Evolutionary conservation across 495 filamentous ascomycete species (phyloP).

Genomic region (Talaromyces borbonicus): DNA sequence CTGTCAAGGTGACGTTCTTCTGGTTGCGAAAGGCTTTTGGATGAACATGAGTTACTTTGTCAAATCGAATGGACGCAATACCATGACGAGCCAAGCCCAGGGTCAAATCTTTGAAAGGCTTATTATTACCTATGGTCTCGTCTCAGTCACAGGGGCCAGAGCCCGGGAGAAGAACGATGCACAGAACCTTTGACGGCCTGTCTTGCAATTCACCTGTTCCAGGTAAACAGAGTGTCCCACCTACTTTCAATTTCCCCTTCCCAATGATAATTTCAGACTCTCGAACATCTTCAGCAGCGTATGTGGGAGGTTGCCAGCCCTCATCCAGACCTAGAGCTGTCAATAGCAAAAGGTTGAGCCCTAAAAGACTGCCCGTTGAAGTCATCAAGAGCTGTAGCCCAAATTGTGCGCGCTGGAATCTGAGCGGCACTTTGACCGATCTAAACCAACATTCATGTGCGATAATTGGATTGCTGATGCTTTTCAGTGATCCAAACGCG

Average conservation of each 20-base stretch:
- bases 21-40: not conserved
- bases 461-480: not conserved
- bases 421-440: not conserved
- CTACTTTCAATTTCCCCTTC: not conserved
- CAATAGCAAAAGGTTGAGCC: not conserved
- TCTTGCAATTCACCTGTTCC: not conserved
- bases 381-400: not conserved
- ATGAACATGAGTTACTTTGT: conserved; percentile 8
- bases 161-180: not conserved
- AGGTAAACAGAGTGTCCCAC: not conserved
- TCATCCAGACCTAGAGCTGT: no score
- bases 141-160: not conserved
- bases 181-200: not conserved
- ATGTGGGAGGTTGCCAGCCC: not conserved
- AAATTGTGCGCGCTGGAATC: not conserved
- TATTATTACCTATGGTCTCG: not conserved
- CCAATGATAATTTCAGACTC: not conserved
- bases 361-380: not conserved
- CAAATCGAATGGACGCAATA: conserved; percentile 9
- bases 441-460: not conserved
- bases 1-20: conserved; percentile 5
- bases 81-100: conserved; percentile 6
- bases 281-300: not conserved
- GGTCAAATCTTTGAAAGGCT: conserved; percentile 12
- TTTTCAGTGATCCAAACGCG: not conserved